Evolutionary conservation across 2,329 filamentous ascomycete species (phyloP), one percentile per base, ranked within the genome.

Genomic region (Exophiala oligosperma): DNA sequence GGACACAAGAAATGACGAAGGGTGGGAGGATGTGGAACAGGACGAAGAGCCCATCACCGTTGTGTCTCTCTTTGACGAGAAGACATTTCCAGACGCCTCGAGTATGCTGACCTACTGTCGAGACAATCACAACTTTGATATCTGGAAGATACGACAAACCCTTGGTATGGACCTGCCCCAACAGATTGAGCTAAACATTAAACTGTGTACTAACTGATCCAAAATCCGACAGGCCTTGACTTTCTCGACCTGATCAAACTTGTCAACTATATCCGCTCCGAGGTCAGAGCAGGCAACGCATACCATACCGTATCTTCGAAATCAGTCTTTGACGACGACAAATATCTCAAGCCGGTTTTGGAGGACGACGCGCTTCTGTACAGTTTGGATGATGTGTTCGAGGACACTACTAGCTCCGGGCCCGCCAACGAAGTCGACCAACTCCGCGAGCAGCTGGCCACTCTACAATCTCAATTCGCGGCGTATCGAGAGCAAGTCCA

Each of bases 311-410:
- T 87, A 44, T 85, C 90, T 57, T 79, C 84, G 2, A 77, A 77
- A 37, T 76, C 79, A 1, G 79, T 85, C 26, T 86, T 97, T 62
- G 81, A 85, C n/a, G 84, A 91, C 61, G 93, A 97, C 63, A 81
- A 83, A 64, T 95, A 87, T 69, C 79, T 99, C 58, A 89, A 89
- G 70, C 94, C 94, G 0, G 87, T 92, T 3, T 76, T 99, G 6
- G 88, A 94, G 58, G 91, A 97, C 65, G 94, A 99, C 71, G 90
- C 92, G 3, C 78, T 97, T 53, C 84, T 99, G 32, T 92, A 95
- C 70, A 90, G 84, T 56, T 79, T 99, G 21, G 93, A 96, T 63
- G 94, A 97, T 62, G 78, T 96, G 8, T 75, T 79, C 38, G 73
- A 79, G 28, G 73, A 75, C 4, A 24, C 65, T 3, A 66, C 63